Evolutionary conservation across 2,329 filamentous ascomycete species (phyloP), one percentile per base, ranked within the genome.

Genomic region (Claviceps quebecensis): DNA sequence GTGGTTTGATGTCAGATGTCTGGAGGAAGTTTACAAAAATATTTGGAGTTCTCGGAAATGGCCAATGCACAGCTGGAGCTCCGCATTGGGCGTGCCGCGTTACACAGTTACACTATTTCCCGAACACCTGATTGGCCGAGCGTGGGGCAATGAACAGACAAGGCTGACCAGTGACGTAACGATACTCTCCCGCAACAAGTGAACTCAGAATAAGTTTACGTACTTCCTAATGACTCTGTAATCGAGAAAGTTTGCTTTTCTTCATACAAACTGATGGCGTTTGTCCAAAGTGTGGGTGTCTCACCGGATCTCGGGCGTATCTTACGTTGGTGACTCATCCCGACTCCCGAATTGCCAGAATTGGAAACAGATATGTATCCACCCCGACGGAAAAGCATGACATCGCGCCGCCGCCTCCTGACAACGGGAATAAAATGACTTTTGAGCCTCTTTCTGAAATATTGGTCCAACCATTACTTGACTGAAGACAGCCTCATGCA

Each of bases 261-360:
- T 34, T 34, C 19, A 19, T 19, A 19, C 19, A 19, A 11, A 4
- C 8, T 34, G 29, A 11, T 4, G 29, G 3, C 11, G 7, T 45
- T 5, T 39, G 14, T 13, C n/a, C 29, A 37, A 29, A 5, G 7
- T n/a, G 34, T 17, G 45, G 29, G 34, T 13, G 22, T 47, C 5
- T 47, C 45, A 5, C 22, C 45, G n/a, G 13, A 14, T 17, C 41
- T 34, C 17, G 40, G 34, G 36, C 16, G 26, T 41, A 23, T 41
- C 19, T 48, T 6, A 13, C 13, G 16, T 17, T 26, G 53, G 54
- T 55, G 53, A 51, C 55, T 49, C 55, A 56, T 55, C 53, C 40
- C 36, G 45, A 46, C 53, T 53, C 49, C 45, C 38, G 45, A 39
- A n/a, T 38, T 50, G 22, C 29, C 37, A 39, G n/a, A 46, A 50